Base-by-base conservation (phyloP, 345 rosid species). In the Aegle marmelos region DNA sequence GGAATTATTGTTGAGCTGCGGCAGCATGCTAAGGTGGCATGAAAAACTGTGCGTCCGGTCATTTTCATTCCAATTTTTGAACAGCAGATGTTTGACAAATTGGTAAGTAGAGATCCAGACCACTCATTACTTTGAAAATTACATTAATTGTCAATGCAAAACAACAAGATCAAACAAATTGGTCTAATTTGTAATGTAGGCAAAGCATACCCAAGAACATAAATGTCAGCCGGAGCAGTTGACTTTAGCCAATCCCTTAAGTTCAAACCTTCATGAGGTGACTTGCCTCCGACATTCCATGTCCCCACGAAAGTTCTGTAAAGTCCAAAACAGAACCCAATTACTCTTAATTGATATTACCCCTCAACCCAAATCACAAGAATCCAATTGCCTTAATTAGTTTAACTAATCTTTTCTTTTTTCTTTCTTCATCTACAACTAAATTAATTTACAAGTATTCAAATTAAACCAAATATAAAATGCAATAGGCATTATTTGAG, bases 261-360 rank as follows among this genome's bases (percentile, higher is more conserved):
- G 87, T 88, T 87, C 85, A 93, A 80, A 37, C 85, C 90, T 25
- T 86, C 89, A 53, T 90, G 84, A 25, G 98, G 98, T 17, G 94
- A 85, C 79, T 87, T 89, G 73, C 98, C 98, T 72, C 97, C 98
- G 45, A 92, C 98, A 84, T 93, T 93, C 98, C 98, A 93, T 68
- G 98, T 93, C 82, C 97, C 98, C 79, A 93, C 97, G 61, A 91
- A 91, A 92, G 92, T 85, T 86, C 98, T 93, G 80, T 41, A 57
- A 78, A 45, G 9, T 19, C 27, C 76, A 14, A 27, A 72, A 45
- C 34, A 41, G 28, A 24, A 10, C 11, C 50, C 27, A 17, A 45
- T 45, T 45, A 45, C 13, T 45, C 16, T 45, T 41, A 41, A 6
- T 24, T n/a, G 17, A 41, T 13, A 60, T 39, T 66, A 24, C 21